A percentile compares a stretch with the other conserved stretches of the same genome.
Evolutionary conservation across 495 filamentous ascomycete species (phyloP).

Genomic region (Podospora bellae-mahoneyi): DNA sequence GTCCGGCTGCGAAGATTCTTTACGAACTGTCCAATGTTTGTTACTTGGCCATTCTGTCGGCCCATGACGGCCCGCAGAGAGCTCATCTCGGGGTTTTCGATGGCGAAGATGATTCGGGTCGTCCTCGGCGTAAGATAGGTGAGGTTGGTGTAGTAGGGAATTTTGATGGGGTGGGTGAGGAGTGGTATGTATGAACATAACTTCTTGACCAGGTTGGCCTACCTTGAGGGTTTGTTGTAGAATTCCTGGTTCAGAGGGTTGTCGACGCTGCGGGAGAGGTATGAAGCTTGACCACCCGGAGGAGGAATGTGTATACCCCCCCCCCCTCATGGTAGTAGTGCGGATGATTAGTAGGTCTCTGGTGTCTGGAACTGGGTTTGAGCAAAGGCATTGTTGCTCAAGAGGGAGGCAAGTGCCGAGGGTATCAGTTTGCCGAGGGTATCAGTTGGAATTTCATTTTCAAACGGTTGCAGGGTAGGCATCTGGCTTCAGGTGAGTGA

Average conservation of each 20-base stretch:
- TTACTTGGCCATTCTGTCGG: constrained; percentile 44
- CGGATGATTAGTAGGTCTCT: constrained; percentile 32
- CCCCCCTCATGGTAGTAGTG: constrained; percentile 55
- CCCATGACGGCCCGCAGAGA: constrained; percentile 46
- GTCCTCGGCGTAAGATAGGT: constrained; percentile 48
- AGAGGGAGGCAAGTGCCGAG: neutral
- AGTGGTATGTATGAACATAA: constrained; percentile 41
- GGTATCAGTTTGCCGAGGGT: neutral
- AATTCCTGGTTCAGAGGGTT: constrained; percentile 48
- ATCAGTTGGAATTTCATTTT: neutral
- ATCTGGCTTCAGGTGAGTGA: neutral
- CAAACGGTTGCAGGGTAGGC: neutral
- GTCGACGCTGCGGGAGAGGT: constrained; percentile 40
- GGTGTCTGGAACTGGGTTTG: neutral
- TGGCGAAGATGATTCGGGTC: constrained; percentile 57
- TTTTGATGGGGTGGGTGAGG: constrained; percentile 49
- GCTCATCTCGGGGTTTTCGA: constrained; percentile 54
- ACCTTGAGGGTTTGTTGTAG: constrained; percentile 49
- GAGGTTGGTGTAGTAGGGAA: constrained; percentile 47
- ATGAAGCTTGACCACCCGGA: constrained; percentile 47
- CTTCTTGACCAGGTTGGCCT: constrained; percentile 46
- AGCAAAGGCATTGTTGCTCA: neutral
- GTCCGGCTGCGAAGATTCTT: constrained; percentile 45
- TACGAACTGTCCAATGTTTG: constrained; percentile 46
- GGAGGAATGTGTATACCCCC: constrained; percentile 51